Conservation (phyloP, 345 rosid species). For the Nasturtium officinale region DNA sequence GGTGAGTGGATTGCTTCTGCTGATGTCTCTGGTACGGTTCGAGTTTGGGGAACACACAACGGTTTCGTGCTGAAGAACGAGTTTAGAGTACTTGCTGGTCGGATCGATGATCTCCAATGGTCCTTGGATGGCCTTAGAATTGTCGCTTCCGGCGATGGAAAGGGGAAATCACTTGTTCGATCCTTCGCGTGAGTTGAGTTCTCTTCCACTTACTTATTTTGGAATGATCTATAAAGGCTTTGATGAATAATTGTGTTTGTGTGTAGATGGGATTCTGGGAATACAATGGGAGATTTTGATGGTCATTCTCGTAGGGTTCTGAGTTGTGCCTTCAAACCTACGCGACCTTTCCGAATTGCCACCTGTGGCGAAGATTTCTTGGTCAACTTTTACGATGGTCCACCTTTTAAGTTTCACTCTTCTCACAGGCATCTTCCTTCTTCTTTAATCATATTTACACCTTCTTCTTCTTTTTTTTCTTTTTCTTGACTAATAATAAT, state of each 20-base stretch:
- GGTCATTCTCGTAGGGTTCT: conserved; percentile 90
- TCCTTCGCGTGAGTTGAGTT: conserved; percentile 82
- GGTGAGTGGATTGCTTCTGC: conserved; percentile 99
- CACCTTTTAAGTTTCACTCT: conserved; percentile 91
- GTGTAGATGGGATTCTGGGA: conserved; percentile 93
- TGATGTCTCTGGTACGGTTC: conserved; percentile 77
- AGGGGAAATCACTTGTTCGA: conserved; percentile 89
- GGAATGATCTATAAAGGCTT: neutral
- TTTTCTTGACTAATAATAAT: conserved; percentile 15
- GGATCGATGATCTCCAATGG: conserved; percentile 97
- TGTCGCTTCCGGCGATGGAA: conserved; percentile 94
- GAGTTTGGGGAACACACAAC: conserved; percentile 93
- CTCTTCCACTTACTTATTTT: conserved; percentile 4
- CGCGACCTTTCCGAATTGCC: conserved; percentile 84
- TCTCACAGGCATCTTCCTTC: conserved; percentile 63
- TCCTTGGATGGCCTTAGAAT: conserved; percentile 83
- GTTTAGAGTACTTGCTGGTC: conserved; percentile 79
- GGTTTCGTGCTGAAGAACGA: conserved; percentile 91
- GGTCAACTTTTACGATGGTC: conserved; percentile 92
- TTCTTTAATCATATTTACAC: neutral
- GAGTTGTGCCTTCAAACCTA: conserved; percentile 90
- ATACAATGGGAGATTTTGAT: conserved; percentile 91
- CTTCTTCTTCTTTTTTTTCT: neutral
- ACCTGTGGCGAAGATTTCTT: conserved; percentile 95
- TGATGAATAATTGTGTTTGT: conserved; percentile 8